A percentile compares a stretch with the other conserved stretches of the same genome.
These are phyloP conservation scores for Cercospora canescens DNA, from an alignment of 2,329 filamentous ascomycete species.

Conservation along the genomic window DNA sequence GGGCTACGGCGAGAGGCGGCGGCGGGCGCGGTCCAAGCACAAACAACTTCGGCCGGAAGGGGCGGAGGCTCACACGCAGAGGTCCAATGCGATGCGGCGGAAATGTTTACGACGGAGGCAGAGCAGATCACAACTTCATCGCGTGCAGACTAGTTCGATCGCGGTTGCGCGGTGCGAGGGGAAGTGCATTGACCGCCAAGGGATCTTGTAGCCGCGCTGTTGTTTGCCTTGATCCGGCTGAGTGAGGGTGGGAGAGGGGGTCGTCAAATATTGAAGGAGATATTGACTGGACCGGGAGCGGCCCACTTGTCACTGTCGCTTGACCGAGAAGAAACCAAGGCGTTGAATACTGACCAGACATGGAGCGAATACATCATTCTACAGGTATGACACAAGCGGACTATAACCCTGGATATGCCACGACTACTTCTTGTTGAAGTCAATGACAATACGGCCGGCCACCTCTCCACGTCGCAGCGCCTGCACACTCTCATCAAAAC, in stretches of 20 bases:
- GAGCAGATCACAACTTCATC: constrained; percentile 3
- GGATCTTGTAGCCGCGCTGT: neutral
- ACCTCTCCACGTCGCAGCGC: constrained; percentile 52
- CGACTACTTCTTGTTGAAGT: constrained; percentile 48
- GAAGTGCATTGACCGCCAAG: neutral
- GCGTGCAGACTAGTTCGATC: neutral
- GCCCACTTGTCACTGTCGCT: neutral
- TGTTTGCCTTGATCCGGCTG: neutral
- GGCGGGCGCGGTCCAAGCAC: neutral
- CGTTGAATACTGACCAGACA: neutral
- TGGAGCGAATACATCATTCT: neutral
- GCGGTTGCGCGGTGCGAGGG: neutral
- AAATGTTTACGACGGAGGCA: neutral
- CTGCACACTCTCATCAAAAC: constrained; percentile 52
- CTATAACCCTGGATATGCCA: neutral
- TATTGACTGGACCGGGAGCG: neutral
- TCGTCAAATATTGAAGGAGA: neutral
- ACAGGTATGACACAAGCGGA: neutral
- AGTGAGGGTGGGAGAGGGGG: neutral
- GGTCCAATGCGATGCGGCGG: neutral
- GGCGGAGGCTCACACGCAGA: neutral
- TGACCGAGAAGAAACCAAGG: neutral
- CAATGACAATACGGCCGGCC: constrained; percentile 54
- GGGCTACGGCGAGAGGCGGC: neutral
- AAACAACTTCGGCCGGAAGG: neutral